phyloP scores from a whole-genome alignment of 164 flowering plant genomes.

The Magnolia changhungtana region DNA sequence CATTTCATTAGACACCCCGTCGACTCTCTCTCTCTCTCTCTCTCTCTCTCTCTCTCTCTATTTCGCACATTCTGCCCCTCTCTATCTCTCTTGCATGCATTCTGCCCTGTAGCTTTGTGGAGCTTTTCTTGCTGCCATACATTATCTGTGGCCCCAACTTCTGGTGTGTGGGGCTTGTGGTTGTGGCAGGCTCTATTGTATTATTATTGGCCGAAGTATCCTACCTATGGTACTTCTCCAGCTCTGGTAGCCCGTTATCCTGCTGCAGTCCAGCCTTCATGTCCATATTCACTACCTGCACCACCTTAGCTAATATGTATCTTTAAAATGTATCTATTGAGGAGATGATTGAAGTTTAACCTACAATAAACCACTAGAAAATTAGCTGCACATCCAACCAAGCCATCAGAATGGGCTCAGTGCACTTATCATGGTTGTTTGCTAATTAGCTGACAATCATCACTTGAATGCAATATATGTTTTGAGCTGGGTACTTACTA shows the following conservation, averaged over 20 bases:
- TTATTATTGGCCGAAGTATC: neutral
- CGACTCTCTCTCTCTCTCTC: neutral
- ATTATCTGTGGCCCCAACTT: neutral
- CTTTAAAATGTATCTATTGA: too few relatives aligned
- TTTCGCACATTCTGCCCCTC: neutral
- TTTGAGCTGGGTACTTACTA: too few relatives aligned
- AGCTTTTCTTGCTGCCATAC: neutral
- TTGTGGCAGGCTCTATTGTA: neutral
- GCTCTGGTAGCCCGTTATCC: too few relatives aligned
- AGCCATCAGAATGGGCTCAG: too few relatives aligned
- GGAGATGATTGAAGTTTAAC: too few relatives aligned
- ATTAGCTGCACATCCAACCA: too few relatives aligned
- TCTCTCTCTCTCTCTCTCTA: constrained; percentile 1
- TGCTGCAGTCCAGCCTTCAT: too few relatives aligned
- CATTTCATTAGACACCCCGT: neutral
- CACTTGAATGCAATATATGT: neutral
- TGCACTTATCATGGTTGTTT: too few relatives aligned
- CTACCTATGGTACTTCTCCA: neutral
- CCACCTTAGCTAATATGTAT: too few relatives aligned
- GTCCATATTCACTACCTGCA: too few relatives aligned
- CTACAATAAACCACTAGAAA: too few relatives aligned
- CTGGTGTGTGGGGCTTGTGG: neutral
- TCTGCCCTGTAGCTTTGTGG: neutral
- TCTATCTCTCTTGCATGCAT: neutral
- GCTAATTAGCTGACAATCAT: neutral